Evolutionary conservation across 23 red algal genomes (phyloP), one percentile per base, ranked within the genome.

Genomic region (Gracilariopsis chorda): DNA sequence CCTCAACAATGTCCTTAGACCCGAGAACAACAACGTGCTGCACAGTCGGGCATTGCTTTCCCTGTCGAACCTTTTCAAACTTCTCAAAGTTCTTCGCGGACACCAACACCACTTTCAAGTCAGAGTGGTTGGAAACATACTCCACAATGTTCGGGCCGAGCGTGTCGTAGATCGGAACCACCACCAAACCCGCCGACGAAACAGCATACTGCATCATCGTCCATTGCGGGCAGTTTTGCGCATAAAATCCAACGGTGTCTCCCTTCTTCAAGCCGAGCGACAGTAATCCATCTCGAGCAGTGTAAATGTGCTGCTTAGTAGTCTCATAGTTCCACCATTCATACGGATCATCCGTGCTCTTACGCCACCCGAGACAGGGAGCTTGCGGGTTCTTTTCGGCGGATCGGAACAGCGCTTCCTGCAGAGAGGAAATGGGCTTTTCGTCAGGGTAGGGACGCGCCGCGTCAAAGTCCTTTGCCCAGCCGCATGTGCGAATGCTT

Each of bases 101-200:
- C 40, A 91, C 82, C 48, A 90, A 92, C 51, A 96, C 23, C 35
- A 92, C 61, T 46, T 89, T 84, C 58, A 98, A 68, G 11, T 87
- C 87, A 0, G 96, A 81, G 56, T 98, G 96, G 41, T 95, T 87
- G 23, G 83, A 76, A 29, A 98, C 93, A 86, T 89, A 98, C 86
- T 94, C 88, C 32, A 91, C 53, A 24, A 94, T 87, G 74, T 98
- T 72, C 34, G 87, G 67, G 13, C 96, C 96, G 34, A 98, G 71
- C 14, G 91, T 95, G 60, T 98, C 96, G 70, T 98, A 98, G 24
- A 98, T 83, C 28, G 96, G 96, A 10, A 98, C 92, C 11, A 91
- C 60, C 30, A 98, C 83, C 45, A 98, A 44, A 24, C 96, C 96
- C 49, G 84, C 71, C 7, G 74, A 65, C 48, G 82, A 77, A 23